These are phyloP conservation scores for Paramecium biaurelia DNA, from an alignment of 73 alveolate genomes.

Conservation along the genomic window DNA sequence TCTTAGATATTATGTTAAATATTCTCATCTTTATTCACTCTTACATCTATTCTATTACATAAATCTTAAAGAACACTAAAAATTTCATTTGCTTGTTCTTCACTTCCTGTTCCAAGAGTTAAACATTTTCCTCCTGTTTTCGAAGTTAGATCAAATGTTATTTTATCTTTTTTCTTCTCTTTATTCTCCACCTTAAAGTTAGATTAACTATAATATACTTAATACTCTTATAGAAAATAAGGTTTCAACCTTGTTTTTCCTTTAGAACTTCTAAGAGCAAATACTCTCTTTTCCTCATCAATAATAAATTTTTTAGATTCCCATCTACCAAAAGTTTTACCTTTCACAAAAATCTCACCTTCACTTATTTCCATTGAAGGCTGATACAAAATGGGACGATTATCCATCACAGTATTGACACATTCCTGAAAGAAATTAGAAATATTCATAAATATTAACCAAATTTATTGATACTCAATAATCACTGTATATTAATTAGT, in stretches of 20 bases:
- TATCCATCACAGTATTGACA: background rate
- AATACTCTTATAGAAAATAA: background rate
- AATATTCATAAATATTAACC: background rate
- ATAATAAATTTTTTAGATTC: background rate
- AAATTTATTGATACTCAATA: background rate
- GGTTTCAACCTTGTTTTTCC: background rate
- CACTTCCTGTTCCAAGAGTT: background rate
- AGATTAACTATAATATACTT: background rate
- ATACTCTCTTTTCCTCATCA: background rate
- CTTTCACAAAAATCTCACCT: background rate
- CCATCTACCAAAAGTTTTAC: slow-evolving; percentile 49
- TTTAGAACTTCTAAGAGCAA: background rate
- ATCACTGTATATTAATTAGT: background rate
- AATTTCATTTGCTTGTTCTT: background rate
- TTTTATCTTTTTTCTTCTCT: background rate
- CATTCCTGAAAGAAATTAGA: background rate
- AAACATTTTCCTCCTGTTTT: background rate
- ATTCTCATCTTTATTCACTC: background rate
- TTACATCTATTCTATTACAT: background rate
- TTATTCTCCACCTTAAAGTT: background rate
- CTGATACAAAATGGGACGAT: background rate
- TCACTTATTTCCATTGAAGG: background rate
- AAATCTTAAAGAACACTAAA: background rate
- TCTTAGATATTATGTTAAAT: background rate
- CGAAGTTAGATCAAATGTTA: background rate